Conservation (phyloP, 2,329 filamentous ascomycete species). For the Neopestalotiopsis sp. region DNA sequence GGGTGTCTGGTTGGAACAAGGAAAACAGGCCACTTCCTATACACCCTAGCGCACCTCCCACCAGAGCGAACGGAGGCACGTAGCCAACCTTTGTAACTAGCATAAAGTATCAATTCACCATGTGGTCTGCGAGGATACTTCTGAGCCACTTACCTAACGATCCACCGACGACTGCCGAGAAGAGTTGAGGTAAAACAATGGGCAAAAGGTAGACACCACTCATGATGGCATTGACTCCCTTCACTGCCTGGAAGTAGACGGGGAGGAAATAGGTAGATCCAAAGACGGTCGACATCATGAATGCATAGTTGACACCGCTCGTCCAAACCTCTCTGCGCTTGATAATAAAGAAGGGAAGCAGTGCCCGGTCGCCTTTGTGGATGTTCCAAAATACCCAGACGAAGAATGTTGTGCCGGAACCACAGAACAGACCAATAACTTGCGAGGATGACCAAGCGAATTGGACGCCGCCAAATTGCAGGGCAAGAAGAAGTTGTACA, state of each 20-base stretch:
- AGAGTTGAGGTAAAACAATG: background rate
- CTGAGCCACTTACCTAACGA: background rate
- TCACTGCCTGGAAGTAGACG: conserved; percentile 9
- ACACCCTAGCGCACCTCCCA: conserved; percentile 22
- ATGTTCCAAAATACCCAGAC: background rate
- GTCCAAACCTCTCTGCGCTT: conserved; percentile 5
- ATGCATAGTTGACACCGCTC: conserved; percentile 3
- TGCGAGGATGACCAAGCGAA: background rate
- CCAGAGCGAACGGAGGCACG: conserved; percentile 25
- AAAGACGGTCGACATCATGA: background rate
- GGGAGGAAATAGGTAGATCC: conserved; percentile 3
- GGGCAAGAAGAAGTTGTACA: background rate
- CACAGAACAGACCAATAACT: conserved; percentile 3
- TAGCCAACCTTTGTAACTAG: conserved; percentile 30
- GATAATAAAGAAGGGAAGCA: background rate
- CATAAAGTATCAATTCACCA: background rate
- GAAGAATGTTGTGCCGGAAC: background rate
- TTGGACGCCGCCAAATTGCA: background rate
- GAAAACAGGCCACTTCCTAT: conserved; percentile 28
- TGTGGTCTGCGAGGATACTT: background rate
- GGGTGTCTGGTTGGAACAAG: conserved; percentile 22
- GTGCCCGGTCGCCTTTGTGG: background rate
- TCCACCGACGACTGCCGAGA: conserved; percentile 7
- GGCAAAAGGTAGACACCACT: conserved; percentile 9
- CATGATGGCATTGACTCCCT: background rate